phyloP scores from a whole-genome alignment of 2,329 filamentous ascomycete species.

The Trichoderma pleuroti region DNA sequence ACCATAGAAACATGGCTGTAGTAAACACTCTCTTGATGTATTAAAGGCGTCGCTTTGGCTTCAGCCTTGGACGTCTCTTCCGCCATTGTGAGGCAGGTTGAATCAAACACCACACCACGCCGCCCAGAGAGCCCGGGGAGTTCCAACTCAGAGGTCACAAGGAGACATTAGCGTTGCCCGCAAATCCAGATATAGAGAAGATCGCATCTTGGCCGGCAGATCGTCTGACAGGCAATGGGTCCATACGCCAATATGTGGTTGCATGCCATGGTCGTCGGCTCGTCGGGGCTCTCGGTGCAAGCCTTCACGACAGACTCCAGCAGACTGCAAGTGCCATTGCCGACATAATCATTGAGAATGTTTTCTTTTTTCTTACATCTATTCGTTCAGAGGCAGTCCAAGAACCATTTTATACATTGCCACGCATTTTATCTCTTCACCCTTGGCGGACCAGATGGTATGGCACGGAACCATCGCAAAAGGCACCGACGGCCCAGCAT shows the following conservation, averaged over 20 bases:
- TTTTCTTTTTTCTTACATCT: background rate
- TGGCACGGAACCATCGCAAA: slow-evolving; percentile 35
- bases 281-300: slow-evolving; percentile 7
- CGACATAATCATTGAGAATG: background rate
- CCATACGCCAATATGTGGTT: background rate
- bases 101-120: background rate
- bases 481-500: slow-evolving; percentile 5
- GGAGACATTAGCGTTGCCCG: background rate
- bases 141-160: background rate
- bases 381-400: background rate
- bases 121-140: background rate
- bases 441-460: slow-evolving; percentile 35
- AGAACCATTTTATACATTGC: slow-evolving; percentile 30
- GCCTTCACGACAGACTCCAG: background rate
- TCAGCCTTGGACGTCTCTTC: background rate
- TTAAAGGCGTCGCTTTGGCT: background rate
- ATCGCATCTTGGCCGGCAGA: slow-evolving; percentile 6
- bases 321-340: background rate
- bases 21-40: no score
- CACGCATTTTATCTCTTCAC: slow-evolving; percentile 33
- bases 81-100: background rate
- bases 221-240: slow-evolving; percentile 3
- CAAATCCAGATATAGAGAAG: background rate
- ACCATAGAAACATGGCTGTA: background rate
- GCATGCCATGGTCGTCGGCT: slow-evolving; percentile 4